Evolutionary conservation across 2,329 filamentous ascomycete species (phyloP), one percentile per base, ranked within the genome.

Genomic region (Falciphora oryzae): DNA sequence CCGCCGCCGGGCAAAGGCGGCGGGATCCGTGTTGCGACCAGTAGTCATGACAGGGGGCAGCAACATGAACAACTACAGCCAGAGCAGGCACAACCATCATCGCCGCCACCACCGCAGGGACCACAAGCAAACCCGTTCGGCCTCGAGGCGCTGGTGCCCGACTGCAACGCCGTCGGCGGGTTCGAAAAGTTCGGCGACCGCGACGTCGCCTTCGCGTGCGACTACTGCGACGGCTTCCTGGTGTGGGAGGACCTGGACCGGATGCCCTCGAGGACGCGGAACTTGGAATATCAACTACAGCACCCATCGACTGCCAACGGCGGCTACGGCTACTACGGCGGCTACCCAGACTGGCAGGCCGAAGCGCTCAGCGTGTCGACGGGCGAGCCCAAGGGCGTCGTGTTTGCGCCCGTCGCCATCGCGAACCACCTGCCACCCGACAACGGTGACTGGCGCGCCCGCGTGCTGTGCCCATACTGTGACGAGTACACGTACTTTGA

Each of bases 161-260:
- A 77, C 29, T 86, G 84, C 73, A 83, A 83, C 68, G 71, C 73
- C 4, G 77, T 83, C 2, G 85, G 85, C n/a, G 76, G 77, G 32
- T 86, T 86, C 66, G 81, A 85, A 73, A 79, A 83, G 18, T 81
- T 86, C 63, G 82, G 79, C 57, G 80, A 85, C 38, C 71, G 73
- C 56, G 83, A 86, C 66, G 78, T 85, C 61, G 83, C 81, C 10
- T 87, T 86, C 69, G 77, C 85, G 10, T 87, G 85, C 75, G 83
- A 87, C 73, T 87, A 82, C 70, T 87, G 85, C 74, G 84, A 86
- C 70, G 85, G 85, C 2, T 83, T 84, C 70, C 74, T 87, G 29
- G 74, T 87, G 28, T 87, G 85, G 85, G 78, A 83, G 65, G 82
- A 87, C 70, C 69, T 87, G 38, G 77, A 80, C 67, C 75, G 74